Evolutionary conservation across 176 grass and related monocot species (phyloP), one percentile per base, ranked within the genome.

Genomic region (Bolboschoenus planiculmis): DNA sequence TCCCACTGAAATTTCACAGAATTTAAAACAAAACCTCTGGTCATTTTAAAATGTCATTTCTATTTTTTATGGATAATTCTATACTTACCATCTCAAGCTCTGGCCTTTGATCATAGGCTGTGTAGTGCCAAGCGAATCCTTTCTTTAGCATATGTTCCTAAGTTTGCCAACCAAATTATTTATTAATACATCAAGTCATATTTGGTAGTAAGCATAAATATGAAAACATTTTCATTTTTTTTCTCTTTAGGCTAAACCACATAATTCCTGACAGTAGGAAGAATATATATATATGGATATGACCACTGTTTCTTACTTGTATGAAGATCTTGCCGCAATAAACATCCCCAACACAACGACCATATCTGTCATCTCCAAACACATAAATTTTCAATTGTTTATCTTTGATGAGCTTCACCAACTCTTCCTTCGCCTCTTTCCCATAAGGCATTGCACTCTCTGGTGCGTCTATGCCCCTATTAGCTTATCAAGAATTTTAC

Each of bases 391-490:
- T 93, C 48, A 93, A 80, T 20, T 44, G 50, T 57, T 87, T 93
- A 42, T 87, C 95, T 35, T 90, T 88, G 16, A 98, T 75, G 2
- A 98, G 79, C 27, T 62, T 95, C 84, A 91, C 61, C 56, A 95
- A 33, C 68, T 88, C 90, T 81, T 91, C 89, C 87, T 90, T 95
- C 0, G 95, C 95, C 39, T 91, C 92, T 83, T 85, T 94, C 34
- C 95, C 92, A 50, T 88, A 98, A 56, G 87, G 92, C 92, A 97
- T 97, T 11, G 82, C 87, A 72, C 56, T 93, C 84, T 97, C 95
- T 5, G 92, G 95, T 80, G 95, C 86, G 84, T 97, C 95, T 42
- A 97, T 78, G n/a, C 95, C 95, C 61, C 95, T 97, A 83, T 67
- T 84, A 83, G 73, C 33, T 83, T 86, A 82, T 53, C 26, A 60